phyloP scores from a whole-genome alignment of 75 land plant species.

The Pseudotsuga menziesii region DNA sequence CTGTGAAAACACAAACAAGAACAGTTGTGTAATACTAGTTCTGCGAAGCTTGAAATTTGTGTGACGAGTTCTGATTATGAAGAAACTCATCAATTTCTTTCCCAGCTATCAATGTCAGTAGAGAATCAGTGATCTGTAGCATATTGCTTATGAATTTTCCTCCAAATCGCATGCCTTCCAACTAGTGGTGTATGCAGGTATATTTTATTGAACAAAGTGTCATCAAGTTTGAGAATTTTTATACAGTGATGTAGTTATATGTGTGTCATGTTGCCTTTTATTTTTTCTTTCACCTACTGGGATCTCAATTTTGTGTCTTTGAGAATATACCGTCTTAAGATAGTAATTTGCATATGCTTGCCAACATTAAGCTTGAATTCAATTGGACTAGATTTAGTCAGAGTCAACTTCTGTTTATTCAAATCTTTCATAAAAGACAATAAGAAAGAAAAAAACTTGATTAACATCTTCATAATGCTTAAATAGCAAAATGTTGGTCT shows the following conservation, averaged over 20 bases:
- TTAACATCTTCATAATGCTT: too few relatives aligned
- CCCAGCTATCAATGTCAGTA: not conserved
- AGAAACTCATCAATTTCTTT: not conserved
- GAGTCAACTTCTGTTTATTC: not conserved
- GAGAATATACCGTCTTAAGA: not conserved
- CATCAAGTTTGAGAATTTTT: not conserved
- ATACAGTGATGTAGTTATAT: not conserved
- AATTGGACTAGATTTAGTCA: not conserved
- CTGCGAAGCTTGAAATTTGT: too few relatives aligned
- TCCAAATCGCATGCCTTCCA: not conserved
- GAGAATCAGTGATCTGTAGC: not conserved
- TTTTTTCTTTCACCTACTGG: not conserved
- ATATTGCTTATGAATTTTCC: not conserved
- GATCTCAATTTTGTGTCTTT: not conserved
- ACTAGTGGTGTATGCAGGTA: not conserved
- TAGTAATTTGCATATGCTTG: not conserved
- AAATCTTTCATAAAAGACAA: not conserved
- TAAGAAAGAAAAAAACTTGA: too few relatives aligned
- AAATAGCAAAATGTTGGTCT: too few relatives aligned
- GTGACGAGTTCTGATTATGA: not conserved
- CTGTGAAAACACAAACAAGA: too few relatives aligned
- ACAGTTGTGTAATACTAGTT: too few relatives aligned
- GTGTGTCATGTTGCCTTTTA: not conserved
- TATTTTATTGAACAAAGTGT: not conserved
- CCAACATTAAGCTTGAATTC: not conserved